These are phyloP conservation scores for Rhynchosporium secalis DNA, from an alignment of 2,329 filamentous ascomycete genomes.

Conservation along the genomic window DNA sequence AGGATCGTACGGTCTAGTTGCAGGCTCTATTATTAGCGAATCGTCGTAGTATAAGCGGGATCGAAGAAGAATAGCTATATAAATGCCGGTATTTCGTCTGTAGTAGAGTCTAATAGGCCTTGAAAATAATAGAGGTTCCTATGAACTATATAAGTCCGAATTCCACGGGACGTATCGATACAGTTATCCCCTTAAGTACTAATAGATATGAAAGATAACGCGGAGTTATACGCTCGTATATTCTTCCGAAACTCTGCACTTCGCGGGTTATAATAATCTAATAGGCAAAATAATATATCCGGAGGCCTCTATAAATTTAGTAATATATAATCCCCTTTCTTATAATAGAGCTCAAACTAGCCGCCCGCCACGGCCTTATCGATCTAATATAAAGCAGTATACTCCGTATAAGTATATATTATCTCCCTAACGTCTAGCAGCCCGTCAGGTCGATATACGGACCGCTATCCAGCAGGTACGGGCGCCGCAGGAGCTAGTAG, in stretches of 20 bases:
- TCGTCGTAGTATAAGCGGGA: not conserved
- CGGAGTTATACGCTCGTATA: not conserved
- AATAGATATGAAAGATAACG: not conserved
- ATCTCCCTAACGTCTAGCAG: not conserved
- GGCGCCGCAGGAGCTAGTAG: not conserved
- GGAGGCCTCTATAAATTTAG: not conserved
- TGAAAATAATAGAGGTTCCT: not conserved
- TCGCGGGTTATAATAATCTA: not conserved
- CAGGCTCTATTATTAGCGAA: not conserved
- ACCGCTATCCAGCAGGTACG: not conserved
- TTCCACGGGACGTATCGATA: not conserved
- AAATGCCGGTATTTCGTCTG: not conserved
- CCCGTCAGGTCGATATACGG: fast-evolving
- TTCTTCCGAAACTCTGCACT: not conserved
- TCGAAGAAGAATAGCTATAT: not conserved
- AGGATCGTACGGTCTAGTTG: not conserved
- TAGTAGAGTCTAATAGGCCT: not conserved
- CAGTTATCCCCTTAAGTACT: not conserved
- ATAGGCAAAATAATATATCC: not conserved
- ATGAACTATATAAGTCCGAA: not conserved
- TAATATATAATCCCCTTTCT: not conserved
- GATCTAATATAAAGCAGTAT: not conserved
- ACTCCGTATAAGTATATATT: not conserved
- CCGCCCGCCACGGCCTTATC: no score
- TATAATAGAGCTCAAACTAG: not conserved